Evolutionary conservation across 768 basidiomycete species (phyloP).

Genomic region (Calocybe cyanea): DNA sequence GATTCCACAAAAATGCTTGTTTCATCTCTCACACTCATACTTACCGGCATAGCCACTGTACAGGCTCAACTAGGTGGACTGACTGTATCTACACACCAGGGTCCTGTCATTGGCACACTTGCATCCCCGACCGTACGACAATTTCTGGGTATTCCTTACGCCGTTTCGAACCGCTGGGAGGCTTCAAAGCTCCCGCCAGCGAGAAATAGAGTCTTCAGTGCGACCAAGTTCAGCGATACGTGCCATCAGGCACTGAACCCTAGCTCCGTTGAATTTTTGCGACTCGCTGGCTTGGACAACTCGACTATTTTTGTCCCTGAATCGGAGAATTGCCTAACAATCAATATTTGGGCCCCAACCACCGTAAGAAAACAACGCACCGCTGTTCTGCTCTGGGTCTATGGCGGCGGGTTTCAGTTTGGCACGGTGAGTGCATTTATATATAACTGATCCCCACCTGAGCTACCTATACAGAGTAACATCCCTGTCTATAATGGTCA

Average conservation of each 20-base stretch:
- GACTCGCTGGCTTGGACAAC: conserved; percentile 18
- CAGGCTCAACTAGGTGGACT: conserved; percentile 15
- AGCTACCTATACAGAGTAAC: conserved; percentile 23
- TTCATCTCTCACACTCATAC: neutral
- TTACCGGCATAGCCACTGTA: neutral
- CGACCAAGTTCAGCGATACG: conserved; percentile 26
- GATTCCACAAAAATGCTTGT: conserved; percentile 1
- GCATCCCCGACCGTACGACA: conserved; percentile 26
- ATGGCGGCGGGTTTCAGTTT: conserved; percentile 35
- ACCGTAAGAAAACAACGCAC: conserved; percentile 26
- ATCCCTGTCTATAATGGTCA: conserved; percentile 26
- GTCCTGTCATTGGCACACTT: conserved; percentile 25
- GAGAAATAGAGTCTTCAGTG: conserved; percentile 20
- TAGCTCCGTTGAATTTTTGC: conserved; percentile 20
- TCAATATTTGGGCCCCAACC: conserved; percentile 38
- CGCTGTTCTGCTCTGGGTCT: conserved; percentile 36
- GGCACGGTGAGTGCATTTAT: conserved; percentile 25
- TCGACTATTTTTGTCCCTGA: conserved; percentile 25
- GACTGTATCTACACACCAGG: conserved; percentile 27
- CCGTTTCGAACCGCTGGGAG: conserved; percentile 29
- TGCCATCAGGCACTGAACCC: conserved; percentile 26
- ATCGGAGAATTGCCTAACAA: conserved; percentile 32
- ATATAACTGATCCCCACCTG: neutral
- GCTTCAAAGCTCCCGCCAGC: conserved; percentile 22
- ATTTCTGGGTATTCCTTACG: conserved; percentile 35